Conservation (phyloP, 192 early-diverging fungal species). For the Haplosporangium gracile region DNA sequence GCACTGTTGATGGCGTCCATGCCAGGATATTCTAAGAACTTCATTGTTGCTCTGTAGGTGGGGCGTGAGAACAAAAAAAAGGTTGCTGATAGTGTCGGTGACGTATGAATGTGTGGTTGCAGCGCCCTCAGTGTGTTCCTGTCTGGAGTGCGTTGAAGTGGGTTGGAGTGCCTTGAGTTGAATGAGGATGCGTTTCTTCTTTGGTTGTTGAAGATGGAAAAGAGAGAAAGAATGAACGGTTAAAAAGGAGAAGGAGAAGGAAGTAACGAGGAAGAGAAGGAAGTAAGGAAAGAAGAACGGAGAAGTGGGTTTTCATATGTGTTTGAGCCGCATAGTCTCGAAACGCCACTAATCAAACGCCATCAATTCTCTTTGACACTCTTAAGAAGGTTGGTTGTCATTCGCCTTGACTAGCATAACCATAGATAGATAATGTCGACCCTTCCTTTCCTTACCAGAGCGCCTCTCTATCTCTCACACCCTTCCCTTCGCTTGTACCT, state of each 20-base stretch:
- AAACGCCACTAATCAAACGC: not conserved
- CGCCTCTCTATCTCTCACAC: not conserved
- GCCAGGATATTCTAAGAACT: constrained; percentile 85
- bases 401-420: too few species aligned
- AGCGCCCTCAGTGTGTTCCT: too few species aligned
- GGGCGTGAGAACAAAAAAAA: not conserved
- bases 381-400: too few species aligned
- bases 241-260: not conserved
- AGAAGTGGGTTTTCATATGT: not conserved
- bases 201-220: too few species aligned
- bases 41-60: constrained; percentile 68
- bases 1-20: constrained; percentile 88
- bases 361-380: not conserved
- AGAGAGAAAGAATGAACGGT: too few species aligned
- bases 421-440: too few species aligned
- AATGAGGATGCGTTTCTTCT: too few species aligned
- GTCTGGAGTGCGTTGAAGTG: too few species aligned
- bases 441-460: not conserved
- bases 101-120: too few species aligned
- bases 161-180: too few species aligned
- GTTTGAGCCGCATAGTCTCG: not conserved
- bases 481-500: not conserved
- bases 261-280: not conserved
- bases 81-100: not conserved
- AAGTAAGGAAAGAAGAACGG: not conserved